Evolutionary conservation across 2,329 filamentous ascomycete species (phyloP).

Genomic region (Fusarium nanum): DNA sequence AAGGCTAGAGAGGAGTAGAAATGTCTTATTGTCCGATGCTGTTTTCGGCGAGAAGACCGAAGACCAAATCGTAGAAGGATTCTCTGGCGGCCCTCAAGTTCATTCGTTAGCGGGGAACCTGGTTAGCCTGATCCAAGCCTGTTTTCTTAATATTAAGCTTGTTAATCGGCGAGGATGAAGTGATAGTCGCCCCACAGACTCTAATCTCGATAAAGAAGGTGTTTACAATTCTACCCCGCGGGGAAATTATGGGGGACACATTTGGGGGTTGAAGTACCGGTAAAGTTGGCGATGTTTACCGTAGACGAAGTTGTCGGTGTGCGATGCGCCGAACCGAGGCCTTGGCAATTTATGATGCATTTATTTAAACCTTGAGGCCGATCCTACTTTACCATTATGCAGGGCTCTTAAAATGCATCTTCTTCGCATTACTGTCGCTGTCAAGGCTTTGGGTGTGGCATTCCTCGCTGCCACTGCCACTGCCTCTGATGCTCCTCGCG

Average conservation of each 20-base stretch:
- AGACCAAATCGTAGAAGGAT: not conserved
- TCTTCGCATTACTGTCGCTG: not conserved
- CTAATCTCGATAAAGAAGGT: slow-evolving; percentile 10
- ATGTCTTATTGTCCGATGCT: no score
- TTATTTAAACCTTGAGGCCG: slow-evolving; percentile 1
- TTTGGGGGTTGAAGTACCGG: not conserved
- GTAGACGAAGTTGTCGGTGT: slow-evolving; percentile 9
- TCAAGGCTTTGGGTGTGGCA: not conserved
- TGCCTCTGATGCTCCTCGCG: not conserved
- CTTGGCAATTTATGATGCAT: slow-evolving; percentile 1
- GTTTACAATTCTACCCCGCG: not conserved
- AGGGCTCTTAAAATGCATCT: slow-evolving; percentile 1
- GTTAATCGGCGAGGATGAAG: not conserved
- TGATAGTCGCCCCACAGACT: not conserved
- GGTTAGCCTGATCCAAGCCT: not conserved
- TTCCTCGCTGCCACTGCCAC: not conserved
- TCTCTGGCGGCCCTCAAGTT: not conserved
- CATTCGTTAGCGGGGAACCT: not conserved
- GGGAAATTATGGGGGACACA: slow-evolving; percentile 3
- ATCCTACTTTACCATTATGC: not conserved
- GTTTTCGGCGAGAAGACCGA: not conserved
- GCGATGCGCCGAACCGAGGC: slow-evolving; percentile 17
- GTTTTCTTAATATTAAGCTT: slow-evolving; percentile 18
- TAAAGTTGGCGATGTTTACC: slow-evolving; percentile 6
- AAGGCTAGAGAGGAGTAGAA: slow-evolving; percentile 3